A percentile compares a stretch with the other conserved stretches of the same genome.
Evolutionary conservation across 768 basidiomycete species (phyloP).

Genomic region (Kwoniella dendrophila): DNA sequence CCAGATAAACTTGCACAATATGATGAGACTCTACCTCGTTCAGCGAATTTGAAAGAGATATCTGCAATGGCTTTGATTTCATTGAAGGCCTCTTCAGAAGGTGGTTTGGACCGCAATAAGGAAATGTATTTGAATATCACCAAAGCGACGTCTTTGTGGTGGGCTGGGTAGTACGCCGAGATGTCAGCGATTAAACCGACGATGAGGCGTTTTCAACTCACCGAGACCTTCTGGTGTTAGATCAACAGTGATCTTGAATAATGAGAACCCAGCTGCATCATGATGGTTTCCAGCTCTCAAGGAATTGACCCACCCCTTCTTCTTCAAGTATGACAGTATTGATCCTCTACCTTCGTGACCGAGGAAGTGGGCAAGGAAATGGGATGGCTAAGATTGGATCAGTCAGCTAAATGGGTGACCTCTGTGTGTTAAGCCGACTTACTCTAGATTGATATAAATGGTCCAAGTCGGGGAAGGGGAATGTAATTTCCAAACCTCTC

Average conservation of each 20-base stretch:
- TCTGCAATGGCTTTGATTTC: conserved; percentile 73
- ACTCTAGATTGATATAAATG: conserved; percentile 63
- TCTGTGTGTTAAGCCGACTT: conserved; percentile 20
- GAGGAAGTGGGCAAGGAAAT: conserved; percentile 69
- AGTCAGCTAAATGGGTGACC: conserved; percentile 10
- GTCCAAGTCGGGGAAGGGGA: conserved; percentile 57
- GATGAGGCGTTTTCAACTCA: conserved; percentile 57
- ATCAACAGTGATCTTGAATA: conserved; percentile 80
- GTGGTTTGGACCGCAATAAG: conserved; percentile 56
- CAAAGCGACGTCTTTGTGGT: conserved; percentile 72
- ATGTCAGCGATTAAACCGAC: not conserved
- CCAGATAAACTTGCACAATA: conserved; percentile 78
- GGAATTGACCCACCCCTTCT: conserved; percentile 79
- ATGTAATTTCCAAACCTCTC: conserved; percentile 78
- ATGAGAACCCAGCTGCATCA: conserved; percentile 72
- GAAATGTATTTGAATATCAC: conserved; percentile 73
- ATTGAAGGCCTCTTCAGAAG: conserved; percentile 66
- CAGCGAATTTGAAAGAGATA: conserved; percentile 81
- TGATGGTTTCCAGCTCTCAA: conserved; percentile 73
- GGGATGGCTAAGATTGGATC: conserved; percentile 62
- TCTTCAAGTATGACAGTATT: conserved; percentile 83
- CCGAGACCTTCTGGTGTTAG: conserved; percentile 84
- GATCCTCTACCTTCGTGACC: conserved; percentile 86
- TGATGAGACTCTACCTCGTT: conserved; percentile 75
- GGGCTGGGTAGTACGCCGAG: conserved; percentile 66